Base-by-base conservation (phyloP, 192 early-diverging fungal genomes). In the Lobosporangium transversale region DNA sequence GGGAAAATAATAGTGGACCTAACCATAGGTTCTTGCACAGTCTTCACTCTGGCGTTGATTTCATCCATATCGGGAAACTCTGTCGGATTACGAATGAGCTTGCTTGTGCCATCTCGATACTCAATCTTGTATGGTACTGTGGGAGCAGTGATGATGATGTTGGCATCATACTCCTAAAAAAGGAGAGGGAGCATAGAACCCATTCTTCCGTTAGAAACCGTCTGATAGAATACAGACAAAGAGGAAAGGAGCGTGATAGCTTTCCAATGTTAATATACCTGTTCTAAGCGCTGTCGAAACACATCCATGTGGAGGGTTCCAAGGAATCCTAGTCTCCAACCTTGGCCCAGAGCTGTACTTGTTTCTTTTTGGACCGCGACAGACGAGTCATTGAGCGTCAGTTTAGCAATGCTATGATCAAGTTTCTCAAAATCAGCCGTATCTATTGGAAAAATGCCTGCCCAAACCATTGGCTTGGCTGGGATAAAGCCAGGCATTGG, bases 271-370 rank as follows among this genome's bases (percentile, higher is more conserved):
- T 7, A 18, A 20, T 48, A 36, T 81, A 88, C 87, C 67, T 94
- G 89, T 56, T 94, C 96, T 31, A 99, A 80, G 17, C 97, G 84
- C 73, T 99, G 95, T 18, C 93, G 81, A 68, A 99, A 99, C 29
- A 99, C 97, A 79, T 99, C 97, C 97, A 98, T 97, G 63, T 99
- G 97, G 33, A 99, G 66, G 0, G 95, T 98, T 20, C 97, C 97
- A 53, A 99, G 68, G 57, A 99, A 99, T 11, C 97, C 97, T 21
- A 99, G 80, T 2, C 97, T 87, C 89, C 95, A 99, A 4, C 97
- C 97, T 79, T 99, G 97, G 3, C 97, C 97, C 26, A 99, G 65
- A 23, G 96, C 94, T 20, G 75, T 86, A 68, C 92, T 88, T 7
- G 92, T 94, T 61, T 94, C 93, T 60, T 93, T 93, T 58, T 92